Conservation (phyloP, 495 filamentous ascomycete genomes). For the Aspergillus conjunctus region DNA sequence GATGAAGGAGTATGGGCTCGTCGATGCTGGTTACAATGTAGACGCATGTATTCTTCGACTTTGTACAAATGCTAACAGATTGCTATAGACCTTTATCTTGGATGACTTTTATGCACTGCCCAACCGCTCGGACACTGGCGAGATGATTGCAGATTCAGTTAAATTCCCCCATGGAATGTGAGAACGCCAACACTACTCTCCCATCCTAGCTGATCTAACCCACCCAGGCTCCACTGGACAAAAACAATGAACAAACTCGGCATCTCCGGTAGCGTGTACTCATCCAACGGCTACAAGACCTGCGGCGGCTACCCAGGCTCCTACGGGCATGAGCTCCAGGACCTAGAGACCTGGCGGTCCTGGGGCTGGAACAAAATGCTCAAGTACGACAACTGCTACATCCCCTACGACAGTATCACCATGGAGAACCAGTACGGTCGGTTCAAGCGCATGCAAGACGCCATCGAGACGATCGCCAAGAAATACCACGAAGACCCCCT, state of each 20-base stretch:
- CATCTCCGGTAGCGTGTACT: constrained; percentile 2
- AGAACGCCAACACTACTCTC: not conserved
- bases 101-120: not conserved
- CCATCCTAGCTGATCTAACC: not conserved
- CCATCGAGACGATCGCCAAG: not conserved
- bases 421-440: constrained; percentile 11
- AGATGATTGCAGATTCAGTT: not conserved
- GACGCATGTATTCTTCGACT: no score
- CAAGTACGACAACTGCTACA: constrained; percentile 13
- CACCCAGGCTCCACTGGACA: not conserved
- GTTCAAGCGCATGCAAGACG: constrained; percentile 9
- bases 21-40: constrained; percentile 6
- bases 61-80: no score
- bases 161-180: constrained; percentile 8
- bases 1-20: constrained; percentile 10
- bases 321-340: constrained; percentile 3
- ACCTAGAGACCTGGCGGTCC: constrained; percentile 5
- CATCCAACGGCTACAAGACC: not conserved
- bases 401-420: constrained; percentile 7
- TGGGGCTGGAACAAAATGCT: constrained; percentile 4
- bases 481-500: not conserved
- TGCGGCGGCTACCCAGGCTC: constrained; percentile 8
- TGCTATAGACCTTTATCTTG: not conserved
- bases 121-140: not conserved
- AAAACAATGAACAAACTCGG: constrained; percentile 5